Conservation (phyloP, 139 green algal genomes). For the Tetradesmus lagerheimii region DNA sequence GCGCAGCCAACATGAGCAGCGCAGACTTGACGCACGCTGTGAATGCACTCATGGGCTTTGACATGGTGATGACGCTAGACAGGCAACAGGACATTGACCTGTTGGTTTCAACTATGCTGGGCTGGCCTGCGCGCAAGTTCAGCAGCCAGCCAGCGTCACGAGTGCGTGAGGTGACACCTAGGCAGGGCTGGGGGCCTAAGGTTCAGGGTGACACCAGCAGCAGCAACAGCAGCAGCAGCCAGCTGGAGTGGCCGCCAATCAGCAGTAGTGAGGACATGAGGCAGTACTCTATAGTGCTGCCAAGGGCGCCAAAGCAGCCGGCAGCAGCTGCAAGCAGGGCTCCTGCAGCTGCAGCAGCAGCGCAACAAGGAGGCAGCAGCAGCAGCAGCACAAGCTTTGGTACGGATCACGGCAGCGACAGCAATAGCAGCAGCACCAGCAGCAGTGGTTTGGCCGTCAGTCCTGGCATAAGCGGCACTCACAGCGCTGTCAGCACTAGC, state of each 20-base stretch:
- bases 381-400: not conserved
- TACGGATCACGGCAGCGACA: no score
- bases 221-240: not conserved
- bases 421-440: not conserved
- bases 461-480: no score
- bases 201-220: not conserved
- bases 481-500: no score
- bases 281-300: not conserved
- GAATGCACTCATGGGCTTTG: slow-evolving; percentile 18
- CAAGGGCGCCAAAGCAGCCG: not conserved
- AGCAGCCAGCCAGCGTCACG: slow-evolving; percentile 26
- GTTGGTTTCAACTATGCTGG: slow-evolving; percentile 25
- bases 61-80: slow-evolving; percentile 37
- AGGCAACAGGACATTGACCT: slow-evolving; percentile 23
- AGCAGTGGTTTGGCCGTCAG: not conserved
- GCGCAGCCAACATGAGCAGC: slow-evolving; percentile 12
- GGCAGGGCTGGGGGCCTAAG: not conserved
- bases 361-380: not conserved
- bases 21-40: not conserved
- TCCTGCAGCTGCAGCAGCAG: not conserved
- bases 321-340: not conserved
- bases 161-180: not conserved
- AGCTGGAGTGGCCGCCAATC: not conserved
- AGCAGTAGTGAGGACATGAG: not conserved
- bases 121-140: slow-evolving; percentile 39